Conservation (phyloP, 208 protist genomes). For the Leishmania guyanensis region DNA sequence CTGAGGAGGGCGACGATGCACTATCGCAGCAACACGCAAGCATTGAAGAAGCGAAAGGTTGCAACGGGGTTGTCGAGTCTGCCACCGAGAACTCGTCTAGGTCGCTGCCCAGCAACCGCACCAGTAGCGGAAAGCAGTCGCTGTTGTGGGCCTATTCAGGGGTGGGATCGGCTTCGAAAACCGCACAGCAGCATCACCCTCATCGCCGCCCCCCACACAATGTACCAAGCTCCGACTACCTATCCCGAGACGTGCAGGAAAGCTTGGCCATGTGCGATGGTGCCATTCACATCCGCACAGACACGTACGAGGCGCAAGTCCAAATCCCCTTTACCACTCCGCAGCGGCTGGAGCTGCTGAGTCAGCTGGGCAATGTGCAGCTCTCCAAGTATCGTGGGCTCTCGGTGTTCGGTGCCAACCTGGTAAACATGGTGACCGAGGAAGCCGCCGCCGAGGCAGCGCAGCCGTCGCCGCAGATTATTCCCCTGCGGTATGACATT, state of each 20-base stretch:
- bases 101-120: background rate
- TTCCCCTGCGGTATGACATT: slow-evolving; percentile 54
- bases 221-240: slow-evolving; percentile 25
- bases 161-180: background rate
- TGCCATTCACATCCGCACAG: slow-evolving; percentile 21
- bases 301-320: slow-evolving; percentile 39
- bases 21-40: background rate
- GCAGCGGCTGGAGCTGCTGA: slow-evolving; percentile 60
- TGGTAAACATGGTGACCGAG: slow-evolving; percentile 63
- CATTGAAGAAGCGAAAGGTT: background rate
- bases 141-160: background rate
- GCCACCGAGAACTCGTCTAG: background rate
- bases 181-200: background rate
- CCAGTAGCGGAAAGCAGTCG: slow-evolving; percentile 1
- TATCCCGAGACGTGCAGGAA: slow-evolving; percentile 27
- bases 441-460: slow-evolving; percentile 39
- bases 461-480: slow-evolving; percentile 41
- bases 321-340: slow-evolving; percentile 70
- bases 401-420: slow-evolving; percentile 57
- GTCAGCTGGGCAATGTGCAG: slow-evolving; percentile 45
- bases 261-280: slow-evolving; percentile 38
- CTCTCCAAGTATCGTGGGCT: slow-evolving; percentile 57
- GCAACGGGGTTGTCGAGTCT: background rate
- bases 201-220: slow-evolving; percentile 1
- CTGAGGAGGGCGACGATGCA: background rate